Conservation (phyloP, 345 rosid species). For the Combretum micranthum region DNA sequence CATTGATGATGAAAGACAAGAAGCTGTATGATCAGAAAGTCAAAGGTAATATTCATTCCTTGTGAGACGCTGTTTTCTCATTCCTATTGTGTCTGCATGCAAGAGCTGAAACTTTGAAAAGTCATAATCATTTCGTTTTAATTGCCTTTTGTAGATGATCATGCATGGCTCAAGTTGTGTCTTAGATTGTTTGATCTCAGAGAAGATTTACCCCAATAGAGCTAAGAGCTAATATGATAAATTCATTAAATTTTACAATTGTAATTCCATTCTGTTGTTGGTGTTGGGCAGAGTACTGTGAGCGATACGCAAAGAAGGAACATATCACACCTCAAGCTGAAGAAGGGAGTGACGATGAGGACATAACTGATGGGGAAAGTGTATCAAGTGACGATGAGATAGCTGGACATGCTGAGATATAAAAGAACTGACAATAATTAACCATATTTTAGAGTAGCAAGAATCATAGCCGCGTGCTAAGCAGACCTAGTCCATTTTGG, state of each 20-base stretch:
- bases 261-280: conserved; percentile 8
- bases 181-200: too few species aligned
- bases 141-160: background rate
- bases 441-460: too few species aligned
- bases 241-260: too few species aligned
- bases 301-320: conserved; percentile 53
- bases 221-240: too few species aligned
- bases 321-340: conserved; percentile 25
- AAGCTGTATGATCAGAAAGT: conserved; percentile 62
- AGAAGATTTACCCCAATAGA: too few species aligned
- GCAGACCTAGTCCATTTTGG: too few species aligned
- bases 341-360: conserved; percentile 40
- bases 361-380: conserved; percentile 35
- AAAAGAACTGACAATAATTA: background rate
- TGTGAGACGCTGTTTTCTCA: background rate
- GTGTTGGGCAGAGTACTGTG: conserved; percentile 40
- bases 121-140: background rate
- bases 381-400: conserved; percentile 51
- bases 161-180: background rate
- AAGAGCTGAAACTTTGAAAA: too few species aligned
- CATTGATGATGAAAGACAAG: conserved; percentile 62
- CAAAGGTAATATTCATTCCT: conserved; percentile 34
- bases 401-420: conserved; percentile 57
- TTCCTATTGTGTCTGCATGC: background rate
- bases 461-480: too few species aligned